These are phyloP conservation scores for Phyllosticta ampelicida DNA, from an alignment of 2,329 filamentous ascomycete species.

Conservation along the genomic window DNA sequence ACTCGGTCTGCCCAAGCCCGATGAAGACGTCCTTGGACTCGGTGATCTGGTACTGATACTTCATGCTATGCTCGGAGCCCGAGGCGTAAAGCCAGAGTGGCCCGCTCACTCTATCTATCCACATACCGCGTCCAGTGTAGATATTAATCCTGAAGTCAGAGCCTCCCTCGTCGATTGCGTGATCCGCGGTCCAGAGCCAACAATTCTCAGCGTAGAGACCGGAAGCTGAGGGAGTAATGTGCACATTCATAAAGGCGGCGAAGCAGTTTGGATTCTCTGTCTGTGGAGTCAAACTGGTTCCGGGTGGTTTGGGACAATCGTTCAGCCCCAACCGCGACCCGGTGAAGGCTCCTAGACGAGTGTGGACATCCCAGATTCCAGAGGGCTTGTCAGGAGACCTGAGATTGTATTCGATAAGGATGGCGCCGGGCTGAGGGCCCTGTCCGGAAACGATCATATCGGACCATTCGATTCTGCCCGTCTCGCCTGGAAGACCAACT, in stretches of 20 bases:
- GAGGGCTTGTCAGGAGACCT: constrained; percentile 46
- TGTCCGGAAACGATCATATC: constrained; percentile 62
- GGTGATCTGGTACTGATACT: constrained; percentile 74
- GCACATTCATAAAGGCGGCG: constrained; percentile 50
- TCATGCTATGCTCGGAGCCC: constrained; percentile 46
- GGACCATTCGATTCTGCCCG: constrained; percentile 56
- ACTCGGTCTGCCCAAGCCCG: constrained; percentile 79
- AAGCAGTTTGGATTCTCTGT: constrained; percentile 53
- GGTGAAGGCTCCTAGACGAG: constrained; percentile 68
- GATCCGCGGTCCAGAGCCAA: constrained; percentile 89
- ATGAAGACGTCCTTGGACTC: constrained; percentile 72
- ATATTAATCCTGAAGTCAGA: constrained; percentile 68
- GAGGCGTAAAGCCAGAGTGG: constrained; percentile 53
- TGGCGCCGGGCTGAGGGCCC: constrained; percentile 55
- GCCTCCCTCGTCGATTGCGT: constrained; percentile 62
- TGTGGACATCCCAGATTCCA: constrained; percentile 79
- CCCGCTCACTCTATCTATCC: constrained; percentile 49
- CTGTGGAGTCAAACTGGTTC: constrained; percentile 39
- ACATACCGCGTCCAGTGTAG: constrained; percentile 74
- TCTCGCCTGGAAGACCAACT: constrained; percentile 53
- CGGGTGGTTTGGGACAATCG: constrained; percentile 66
- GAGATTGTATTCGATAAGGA: constrained; percentile 65
- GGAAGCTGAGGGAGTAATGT: constrained; percentile 43
- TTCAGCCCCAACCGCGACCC: constrained; percentile 69
- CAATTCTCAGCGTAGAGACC: constrained; percentile 71